Conservation (phyloP, 1,284 basidiomycete genomes). For the Ustilago vetiveriae region DNA sequence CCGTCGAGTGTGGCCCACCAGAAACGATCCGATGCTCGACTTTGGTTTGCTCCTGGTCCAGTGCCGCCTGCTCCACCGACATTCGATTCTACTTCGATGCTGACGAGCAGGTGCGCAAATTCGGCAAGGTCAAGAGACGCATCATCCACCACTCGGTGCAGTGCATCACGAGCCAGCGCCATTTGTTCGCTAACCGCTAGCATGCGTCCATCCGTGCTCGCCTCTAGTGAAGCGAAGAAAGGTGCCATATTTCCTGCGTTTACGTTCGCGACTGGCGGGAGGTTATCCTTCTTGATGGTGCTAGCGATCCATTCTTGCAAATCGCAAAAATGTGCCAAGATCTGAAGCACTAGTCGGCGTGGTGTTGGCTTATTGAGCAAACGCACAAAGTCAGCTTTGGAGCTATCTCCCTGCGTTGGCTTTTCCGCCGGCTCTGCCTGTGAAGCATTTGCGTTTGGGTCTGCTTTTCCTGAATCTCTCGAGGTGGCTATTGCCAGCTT, state of each 20-base stretch:
- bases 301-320: constrained; percentile 35
- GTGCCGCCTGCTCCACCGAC: background rate
- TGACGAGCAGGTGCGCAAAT: constrained; percentile 24
- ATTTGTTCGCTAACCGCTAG: constrained; percentile 46
- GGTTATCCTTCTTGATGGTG: constrained; percentile 30
- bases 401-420: background rate
- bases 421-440: background rate
- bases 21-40: constrained; percentile 19
- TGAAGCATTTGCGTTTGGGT: background rate
- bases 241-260: constrained; percentile 7
- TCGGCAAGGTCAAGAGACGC: constrained; percentile 23
- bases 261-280: constrained; percentile 19
- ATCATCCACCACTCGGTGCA: constrained; percentile 14
- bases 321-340: constrained; percentile 34
- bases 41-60: background rate
- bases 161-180: constrained; percentile 35
- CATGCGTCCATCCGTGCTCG: constrained; percentile 4
- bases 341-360: constrained; percentile 29
- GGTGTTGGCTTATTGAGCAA: constrained; percentile 41
- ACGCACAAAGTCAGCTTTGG: constrained; percentile 21
- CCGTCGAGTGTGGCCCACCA: constrained; percentile 33
- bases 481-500: constrained; percentile 22
- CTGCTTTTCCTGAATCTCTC: background rate
- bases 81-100: constrained; percentile 14
- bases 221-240: constrained; percentile 11